These are phyloP conservation scores for Polyporus arcularius DNA, from an alignment of 768 basidiomycete genomes.

Conservation along the genomic window DNA sequence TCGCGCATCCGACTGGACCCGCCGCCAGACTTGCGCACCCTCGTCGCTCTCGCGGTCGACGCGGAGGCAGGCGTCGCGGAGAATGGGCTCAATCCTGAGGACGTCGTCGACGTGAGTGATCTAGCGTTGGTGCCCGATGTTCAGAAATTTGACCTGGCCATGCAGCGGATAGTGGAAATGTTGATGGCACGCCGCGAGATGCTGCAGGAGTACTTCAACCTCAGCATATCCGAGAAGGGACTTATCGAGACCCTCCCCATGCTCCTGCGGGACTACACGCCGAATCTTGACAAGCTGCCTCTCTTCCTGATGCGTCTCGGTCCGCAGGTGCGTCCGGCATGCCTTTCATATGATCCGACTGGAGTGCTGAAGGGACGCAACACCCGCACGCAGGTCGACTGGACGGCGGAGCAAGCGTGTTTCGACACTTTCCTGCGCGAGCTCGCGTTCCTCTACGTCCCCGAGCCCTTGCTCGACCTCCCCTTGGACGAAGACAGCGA, in stretches of 20 bases:
- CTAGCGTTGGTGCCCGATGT: neutral
- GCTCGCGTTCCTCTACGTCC: conserved; percentile 88
- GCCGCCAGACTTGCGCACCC: conserved; percentile 65
- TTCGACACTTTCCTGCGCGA: conserved; percentile 87
- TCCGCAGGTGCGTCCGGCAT: conserved; percentile 62
- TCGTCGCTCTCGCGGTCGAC: conserved; percentile 80
- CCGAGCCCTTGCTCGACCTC: conserved; percentile 48
- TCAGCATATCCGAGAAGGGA: conserved; percentile 68
- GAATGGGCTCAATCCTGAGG: conserved; percentile 54
- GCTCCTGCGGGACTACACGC: conserved; percentile 83
- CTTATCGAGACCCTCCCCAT: conserved; percentile 77
- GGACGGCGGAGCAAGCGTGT: conserved; percentile 83
- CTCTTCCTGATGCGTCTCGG: conserved; percentile 89
- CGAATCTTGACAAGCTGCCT: conserved; percentile 89
- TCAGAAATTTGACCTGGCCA: neutral
- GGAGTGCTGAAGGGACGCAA: neutral
- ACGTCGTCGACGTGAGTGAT: conserved; percentile 69
- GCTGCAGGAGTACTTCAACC: conserved; percentile 89
- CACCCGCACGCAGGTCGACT: conserved; percentile 67
- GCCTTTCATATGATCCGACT: neutral
- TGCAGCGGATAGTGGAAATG: conserved; percentile 64
- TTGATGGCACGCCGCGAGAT: conserved; percentile 70
- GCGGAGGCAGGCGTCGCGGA: conserved; percentile 55
- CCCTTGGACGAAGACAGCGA: neutral
- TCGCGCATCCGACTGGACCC: conserved; percentile 80